Base-by-base conservation (phyloP, 2,329 filamentous ascomycete species). In the Pseudogymnoascus sp. region DNA sequence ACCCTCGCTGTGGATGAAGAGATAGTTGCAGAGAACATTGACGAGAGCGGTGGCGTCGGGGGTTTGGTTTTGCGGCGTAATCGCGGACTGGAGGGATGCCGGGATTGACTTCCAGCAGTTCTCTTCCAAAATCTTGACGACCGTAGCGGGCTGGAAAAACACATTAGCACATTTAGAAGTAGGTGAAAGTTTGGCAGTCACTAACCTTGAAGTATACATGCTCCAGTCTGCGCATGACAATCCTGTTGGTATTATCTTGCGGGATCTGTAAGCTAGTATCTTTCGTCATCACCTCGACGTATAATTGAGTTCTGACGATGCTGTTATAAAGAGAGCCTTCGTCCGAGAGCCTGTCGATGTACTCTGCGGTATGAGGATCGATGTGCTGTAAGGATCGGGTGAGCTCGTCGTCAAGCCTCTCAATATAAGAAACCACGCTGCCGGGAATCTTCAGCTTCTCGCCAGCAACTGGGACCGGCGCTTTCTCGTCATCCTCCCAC, bases 401-500 rank as follows among this genome's bases (percentile, higher is more conserved):
- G 67, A 99, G 90, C 80, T 99, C 96, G 73, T 99, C 95, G 72
- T 99, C 95, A 19, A 99, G 84, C 73, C 95, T 86, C 82, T 99
- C 95, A 33, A 96, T 86, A 73, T 93, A 96, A 0, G 95, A 97
- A 53, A 97, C 91, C 65, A 97, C 82, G 80, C 91, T 97, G 73
- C 95, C 96, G 19, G 95, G 91, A 64, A 99, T 85, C 80, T 89
- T 93, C 83, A 96, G 90, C 75, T 85, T 89, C 76, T 96, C 88
- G 67, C 86, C 90, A 21, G 83, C 77, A 64, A 84, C 85, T 69
- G 93, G 81, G 33, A 82, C 82, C 13, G 95, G 95, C 42, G 87
- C 84, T 82, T 97, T 97, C 71, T 99, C 96, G 70, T 99, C 96
- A 72, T 99, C 95, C 70, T 99, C 95, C 95, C 95, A 97, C 78